Evolutionary conservation across 2,329 filamentous ascomycete genomes (phyloP).

Genomic region (Phyllosticta paracitricarpa): DNA sequence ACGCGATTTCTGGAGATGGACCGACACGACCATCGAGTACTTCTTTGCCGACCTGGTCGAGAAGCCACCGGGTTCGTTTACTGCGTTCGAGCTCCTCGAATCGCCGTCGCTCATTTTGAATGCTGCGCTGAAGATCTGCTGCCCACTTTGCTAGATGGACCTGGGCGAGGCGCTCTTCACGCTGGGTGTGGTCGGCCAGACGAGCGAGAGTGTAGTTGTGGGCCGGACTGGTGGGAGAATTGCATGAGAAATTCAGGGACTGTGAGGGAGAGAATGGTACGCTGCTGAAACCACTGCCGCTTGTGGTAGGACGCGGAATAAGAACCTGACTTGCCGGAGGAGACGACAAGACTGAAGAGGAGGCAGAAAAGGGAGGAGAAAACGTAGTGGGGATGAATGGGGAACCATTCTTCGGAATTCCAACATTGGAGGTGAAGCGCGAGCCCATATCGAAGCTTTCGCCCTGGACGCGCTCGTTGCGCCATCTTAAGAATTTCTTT

Average conservation of each 20-base stretch:
- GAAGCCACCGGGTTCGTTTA: conserved; percentile 59
- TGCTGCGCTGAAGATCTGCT: conserved; percentile 64
- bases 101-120: conserved; percentile 61
- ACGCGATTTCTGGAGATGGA: conserved; percentile 13
- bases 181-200: conserved; percentile 48
- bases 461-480: background rate
- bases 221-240: conserved; percentile 23
- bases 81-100: conserved; percentile 52
- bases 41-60: conserved; percentile 58
- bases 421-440: conserved; percentile 4
- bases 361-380: background rate
- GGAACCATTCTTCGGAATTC: conserved; percentile 20
- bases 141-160: conserved; percentile 77
- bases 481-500: conserved; percentile 70
- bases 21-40: conserved; percentile 33
- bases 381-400: background rate
- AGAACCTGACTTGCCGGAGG: conserved; percentile 29
- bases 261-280: conserved; percentile 19
- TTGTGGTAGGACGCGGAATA: conserved; percentile 20
- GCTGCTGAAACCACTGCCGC: conserved; percentile 3
- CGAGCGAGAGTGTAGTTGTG: conserved; percentile 32
- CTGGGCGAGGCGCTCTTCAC: conserved; percentile 52
- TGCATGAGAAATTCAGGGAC: conserved; percentile 22
- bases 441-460: conserved; percentile 13
- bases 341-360: conserved; percentile 27